Percentiles rank a stretch among this genome's conserved stretches.
Conservation (phyloP, 148 eudicot genomes). For the Polygonum aviculare region DNA sequence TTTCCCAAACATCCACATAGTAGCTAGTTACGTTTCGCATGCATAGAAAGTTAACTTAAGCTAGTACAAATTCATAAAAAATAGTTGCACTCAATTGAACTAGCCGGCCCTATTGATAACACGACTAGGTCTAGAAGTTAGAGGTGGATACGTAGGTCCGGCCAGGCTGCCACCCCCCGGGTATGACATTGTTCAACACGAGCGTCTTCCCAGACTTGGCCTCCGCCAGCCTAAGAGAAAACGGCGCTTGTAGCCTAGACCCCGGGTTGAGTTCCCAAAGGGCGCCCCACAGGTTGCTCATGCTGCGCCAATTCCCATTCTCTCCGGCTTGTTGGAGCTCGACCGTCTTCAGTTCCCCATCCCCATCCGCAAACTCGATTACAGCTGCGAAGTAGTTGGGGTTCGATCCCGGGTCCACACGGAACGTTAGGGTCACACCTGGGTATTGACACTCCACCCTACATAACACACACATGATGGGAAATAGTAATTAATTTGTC, state of each 20-base stretch:
- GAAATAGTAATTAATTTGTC: too few relatives aligned
- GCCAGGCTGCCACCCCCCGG: conserved; percentile 46
- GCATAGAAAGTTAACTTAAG: background rate
- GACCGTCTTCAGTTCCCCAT: conserved; percentile 31
- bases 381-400: conserved; percentile 33
- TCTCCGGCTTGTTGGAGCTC: conserved; percentile 27
- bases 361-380: conserved; percentile 42
- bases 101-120: background rate
- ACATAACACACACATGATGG: too few relatives aligned
- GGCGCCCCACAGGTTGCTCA: conserved; percentile 46
- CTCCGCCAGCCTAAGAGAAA: conserved; percentile 40
- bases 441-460: conserved; percentile 54
- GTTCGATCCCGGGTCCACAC: conserved; percentile 50
- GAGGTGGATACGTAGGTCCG: conserved; percentile 43
- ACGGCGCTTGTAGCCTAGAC: conserved; percentile 26
- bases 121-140: conserved; percentile 25
- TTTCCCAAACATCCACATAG: too few relatives aligned
- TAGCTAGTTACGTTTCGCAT: background rate
- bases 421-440: conserved; percentile 30
- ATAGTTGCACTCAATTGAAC: background rate
- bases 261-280: conserved; percentile 37
- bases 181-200: conserved; percentile 41
- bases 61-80: background rate
- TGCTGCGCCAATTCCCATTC: conserved; percentile 22
- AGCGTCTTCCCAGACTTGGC: conserved; percentile 23